Base-by-base conservation (phyloP, 1,284 basidiomycete species). In the Kwoniella shivajii region DNA sequence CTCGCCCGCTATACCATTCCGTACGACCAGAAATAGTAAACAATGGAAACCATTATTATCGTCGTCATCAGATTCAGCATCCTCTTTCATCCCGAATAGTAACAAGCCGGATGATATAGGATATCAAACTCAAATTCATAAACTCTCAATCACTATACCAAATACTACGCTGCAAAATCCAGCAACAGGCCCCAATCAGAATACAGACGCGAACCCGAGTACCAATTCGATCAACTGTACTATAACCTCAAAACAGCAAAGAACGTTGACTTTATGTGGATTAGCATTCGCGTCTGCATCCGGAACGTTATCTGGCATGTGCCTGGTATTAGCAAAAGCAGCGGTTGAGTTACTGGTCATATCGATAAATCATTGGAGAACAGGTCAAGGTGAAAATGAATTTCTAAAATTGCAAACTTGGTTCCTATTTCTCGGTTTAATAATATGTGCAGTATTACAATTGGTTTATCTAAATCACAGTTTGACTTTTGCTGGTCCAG, bases 401-500 rank as follows among this genome's bases (percentile, higher is more conserved):
- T 96, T 97, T 71, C 86, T 85, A 5, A 63, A 69, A 16, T 49
- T 66, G 4, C 64, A 75, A 54, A 74, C 69, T 39, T 78, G 74
- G 72, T 66, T 74, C 30, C 54, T 79, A 11, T 64, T 75, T 6
- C 64, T 59, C 16, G 74, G 74, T 0, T 59, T 78, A 11, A 70
- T 54, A 0, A 38, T 74, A 5, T 75, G 71, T 31, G 73, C 66
- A 6, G 41, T 74, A 18, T 52, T 69, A 4, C 78, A 85, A 76
- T 82, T 97, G 31, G 93, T 90, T 84, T 98, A 98, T 74, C 83
- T 97, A 63, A 92, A 98, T 79, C 92, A 92, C 74, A 87, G 87
- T 10, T 80, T 98, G 50, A 83, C 88, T 36, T 82, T 94, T 38
- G 89, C 89, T 7, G 85, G 89, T 65, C 94, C 94, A 0, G 93